phyloP scores from a whole-genome alignment of 257 asterid genomes.

The Nicotiana obtusifolia region DNA sequence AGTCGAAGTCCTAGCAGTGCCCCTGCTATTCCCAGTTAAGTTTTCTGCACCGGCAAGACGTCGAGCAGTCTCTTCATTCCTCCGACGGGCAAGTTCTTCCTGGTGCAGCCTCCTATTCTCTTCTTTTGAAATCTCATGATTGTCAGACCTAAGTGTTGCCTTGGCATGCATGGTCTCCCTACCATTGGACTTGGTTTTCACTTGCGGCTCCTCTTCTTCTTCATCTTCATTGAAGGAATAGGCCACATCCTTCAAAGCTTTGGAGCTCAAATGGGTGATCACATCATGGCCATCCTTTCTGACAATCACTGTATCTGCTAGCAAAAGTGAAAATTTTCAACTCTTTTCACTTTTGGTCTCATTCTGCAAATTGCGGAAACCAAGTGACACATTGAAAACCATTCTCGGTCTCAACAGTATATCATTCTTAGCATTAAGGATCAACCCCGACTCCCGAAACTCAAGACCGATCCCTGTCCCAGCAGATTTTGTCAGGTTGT shows the following conservation, averaged over 20 bases:
- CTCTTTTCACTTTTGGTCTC: conserved; percentile 24
- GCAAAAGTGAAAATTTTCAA: conserved; percentile 18
- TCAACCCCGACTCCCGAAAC: conserved; percentile 28
- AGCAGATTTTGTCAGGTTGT: conserved; percentile 21
- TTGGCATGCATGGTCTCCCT: conserved; percentile 16
- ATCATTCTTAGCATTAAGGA: conserved; percentile 22
- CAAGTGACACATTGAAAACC: conserved; percentile 27
- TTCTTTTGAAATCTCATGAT: conserved; percentile 27
- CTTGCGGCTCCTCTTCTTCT: conserved; percentile 14
- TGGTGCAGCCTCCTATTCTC: conserved; percentile 25
- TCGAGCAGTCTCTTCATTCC: conserved; percentile 28
- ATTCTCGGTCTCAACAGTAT: conserved; percentile 22
- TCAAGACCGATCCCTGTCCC: conserved; percentile 33
- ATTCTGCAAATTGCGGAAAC: conserved; percentile 24
- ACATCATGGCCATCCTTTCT: conserved; percentile 14
- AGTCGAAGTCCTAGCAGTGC: conserved; percentile 11
- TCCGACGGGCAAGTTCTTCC: conserved; percentile 28
- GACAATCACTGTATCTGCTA: conserved; percentile 26
- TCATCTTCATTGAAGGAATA: conserved; percentile 27
- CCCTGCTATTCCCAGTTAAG: conserved; percentile 10
- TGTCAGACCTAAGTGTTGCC: conserved; percentile 29
- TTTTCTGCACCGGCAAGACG: conserved; percentile 20
- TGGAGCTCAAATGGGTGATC: conserved; percentile 22
- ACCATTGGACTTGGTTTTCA: conserved; percentile 8
- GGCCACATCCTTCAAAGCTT: conserved; percentile 28